Evolutionary conservation across 176 grass and related monocot genomes (phyloP), one percentile per base, ranked within the genome.

Genomic region (Rhynchospora tenuis): DNA sequence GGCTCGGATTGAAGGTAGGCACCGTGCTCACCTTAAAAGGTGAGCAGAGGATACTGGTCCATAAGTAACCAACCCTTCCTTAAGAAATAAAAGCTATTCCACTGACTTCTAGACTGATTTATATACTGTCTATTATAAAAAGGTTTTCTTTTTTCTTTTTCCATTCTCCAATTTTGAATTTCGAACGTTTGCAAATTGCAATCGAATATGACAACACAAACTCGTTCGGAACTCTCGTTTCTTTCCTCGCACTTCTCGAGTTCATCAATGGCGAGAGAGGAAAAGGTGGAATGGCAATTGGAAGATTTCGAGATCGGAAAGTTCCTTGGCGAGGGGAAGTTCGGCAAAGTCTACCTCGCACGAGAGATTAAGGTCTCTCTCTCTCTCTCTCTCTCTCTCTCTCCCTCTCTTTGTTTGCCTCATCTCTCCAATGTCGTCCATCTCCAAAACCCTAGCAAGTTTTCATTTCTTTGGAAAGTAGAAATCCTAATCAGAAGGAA

Each of bases 301-400:
- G 63, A 83, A 20, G 91, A 99, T 63, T 99, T 95, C 83, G 91
- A 99, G 76, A 71, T 95, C 70, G 89, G 89, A 16, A 91, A 88
- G 86, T 89, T 73, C 91, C 91, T 99, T 75, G 93, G 86, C 51
- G 96, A 93, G 85, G 96, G 96, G 0, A 99, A 92, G 64, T 99
- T 95, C 46, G 93, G 96, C 50, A 93, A 93, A 84, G 96, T 99
- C 88, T 99, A 95, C 80, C 83, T 99, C 74, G 91, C 85, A 42
- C 86, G 96, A 26, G 96, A 99, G 88, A 90, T 89, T 83, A 61
- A 93, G 93, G 96, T 99, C 7, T 8, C 0, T 28, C 8, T 15
- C 26, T 27, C 17, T 31, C 16, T 72, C 80, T 75, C 63, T 44
- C 61, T 59, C 38, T 2, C 19, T 31, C 16, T 73, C 80, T 76